Conservation (phyloP, 2,329 filamentous ascomycete species). For the Fusarium torreyae region DNA sequence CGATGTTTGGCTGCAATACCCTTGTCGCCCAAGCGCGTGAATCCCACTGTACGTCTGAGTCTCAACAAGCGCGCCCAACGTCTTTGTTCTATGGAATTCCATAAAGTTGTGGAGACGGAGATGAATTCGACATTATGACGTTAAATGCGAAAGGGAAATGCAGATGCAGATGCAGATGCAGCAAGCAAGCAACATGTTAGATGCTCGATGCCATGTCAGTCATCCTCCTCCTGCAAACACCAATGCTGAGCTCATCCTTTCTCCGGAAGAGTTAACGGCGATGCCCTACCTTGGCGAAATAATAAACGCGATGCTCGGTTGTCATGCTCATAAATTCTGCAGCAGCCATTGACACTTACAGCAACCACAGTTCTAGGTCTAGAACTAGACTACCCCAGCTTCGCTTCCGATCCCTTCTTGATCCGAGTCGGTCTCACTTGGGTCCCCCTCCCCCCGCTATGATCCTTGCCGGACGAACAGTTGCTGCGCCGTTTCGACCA, state of each 20-base stretch:
- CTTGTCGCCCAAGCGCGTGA: conserved; percentile 9
- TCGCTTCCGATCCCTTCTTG: conserved; percentile 14
- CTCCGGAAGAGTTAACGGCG: background rate
- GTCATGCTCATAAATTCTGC: conserved; percentile 3
- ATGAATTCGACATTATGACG: conserved; percentile 2
- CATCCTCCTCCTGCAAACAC: conserved; percentile 31
- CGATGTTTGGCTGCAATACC: conserved; percentile 12
- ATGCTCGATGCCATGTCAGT: conserved; percentile 24
- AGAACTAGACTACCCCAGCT: conserved; percentile 7
- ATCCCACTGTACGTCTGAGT: conserved; percentile 8
- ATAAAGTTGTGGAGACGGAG: conserved; percentile 21
- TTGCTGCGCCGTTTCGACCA: conserved; percentile 34
- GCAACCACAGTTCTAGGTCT: background rate
- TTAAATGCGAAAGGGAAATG: background rate
- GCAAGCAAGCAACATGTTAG: background rate
- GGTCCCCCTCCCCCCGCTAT: conserved; percentile 18
- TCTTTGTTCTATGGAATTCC: conserved; percentile 14
- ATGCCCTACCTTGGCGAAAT: background rate
- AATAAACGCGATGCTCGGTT: conserved; percentile 27
- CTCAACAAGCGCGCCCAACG: conserved; percentile 31
- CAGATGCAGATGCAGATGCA: conserved; percentile 1
- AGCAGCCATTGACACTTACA: conserved; percentile 2
- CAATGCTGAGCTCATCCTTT: conserved; percentile 11
- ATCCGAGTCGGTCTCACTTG: background rate
- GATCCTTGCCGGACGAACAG: conserved; percentile 37